phyloP scores from a whole-genome alignment of 306 rosid genomes.

The Cajanus cajan region DNA sequence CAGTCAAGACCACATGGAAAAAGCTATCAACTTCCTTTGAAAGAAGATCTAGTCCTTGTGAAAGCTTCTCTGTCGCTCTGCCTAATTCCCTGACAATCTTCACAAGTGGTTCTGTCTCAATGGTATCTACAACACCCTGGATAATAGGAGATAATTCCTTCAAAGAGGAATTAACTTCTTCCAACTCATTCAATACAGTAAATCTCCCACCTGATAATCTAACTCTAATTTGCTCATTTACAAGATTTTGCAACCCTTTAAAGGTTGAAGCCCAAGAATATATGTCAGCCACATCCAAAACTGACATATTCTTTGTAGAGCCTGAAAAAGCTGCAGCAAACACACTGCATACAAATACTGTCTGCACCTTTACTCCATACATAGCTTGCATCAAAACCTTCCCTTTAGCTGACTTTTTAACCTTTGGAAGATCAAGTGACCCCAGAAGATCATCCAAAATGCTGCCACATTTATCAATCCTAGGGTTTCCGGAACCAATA shows the following conservation, averaged over 20 bases:
- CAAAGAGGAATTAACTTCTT: constrained; percentile 60
- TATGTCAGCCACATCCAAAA: constrained; percentile 49
- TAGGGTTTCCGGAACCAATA: constrained; percentile 54
- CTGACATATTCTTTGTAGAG: constrained; percentile 48
- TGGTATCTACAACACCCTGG: constrained; percentile 42
- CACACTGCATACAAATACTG: constrained; percentile 68
- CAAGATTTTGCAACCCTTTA: constrained; percentile 55
- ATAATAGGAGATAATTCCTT: constrained; percentile 64
- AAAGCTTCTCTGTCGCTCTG: constrained; percentile 49
- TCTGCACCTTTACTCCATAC: constrained; percentile 81
- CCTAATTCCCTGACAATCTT: constrained; percentile 47
- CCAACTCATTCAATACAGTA: constrained; percentile 61
- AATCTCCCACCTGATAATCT: constrained; percentile 46
- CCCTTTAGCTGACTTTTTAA: constrained; percentile 80
- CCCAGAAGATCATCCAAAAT: constrained; percentile 58
- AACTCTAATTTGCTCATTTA: constrained; percentile 60
- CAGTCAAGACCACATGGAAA: constrained; percentile 65
- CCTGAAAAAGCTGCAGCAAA: constrained; percentile 70
- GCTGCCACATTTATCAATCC: constrained; percentile 58
- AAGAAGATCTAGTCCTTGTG: constrained; percentile 76
- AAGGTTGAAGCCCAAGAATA: constrained; percentile 74
- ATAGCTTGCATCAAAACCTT: constrained; percentile 84
- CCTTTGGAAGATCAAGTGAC: constrained; percentile 78
- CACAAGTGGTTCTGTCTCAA: constrained; percentile 35
- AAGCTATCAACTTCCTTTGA: constrained; percentile 79